A percentile compares a stretch with the other conserved stretches of the same genome.
phyloP scores from a whole-genome alignment of 2,329 filamentous ascomycete species.

The Dothidotthia symphoricarpi region DNA sequence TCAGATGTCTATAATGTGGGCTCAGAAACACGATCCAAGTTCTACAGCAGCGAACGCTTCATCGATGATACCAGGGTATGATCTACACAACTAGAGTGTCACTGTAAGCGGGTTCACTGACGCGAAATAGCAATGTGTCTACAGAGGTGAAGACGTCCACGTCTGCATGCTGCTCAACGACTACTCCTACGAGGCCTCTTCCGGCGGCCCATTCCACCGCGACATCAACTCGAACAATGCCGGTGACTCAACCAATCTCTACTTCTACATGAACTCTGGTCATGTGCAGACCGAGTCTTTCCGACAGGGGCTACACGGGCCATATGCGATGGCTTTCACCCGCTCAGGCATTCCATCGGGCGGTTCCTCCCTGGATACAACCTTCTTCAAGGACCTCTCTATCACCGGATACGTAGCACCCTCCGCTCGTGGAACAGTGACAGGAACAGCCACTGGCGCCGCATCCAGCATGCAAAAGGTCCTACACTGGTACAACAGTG shows the following conservation, averaged over 20 bases:
- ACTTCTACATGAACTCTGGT: constrained; percentile 68
- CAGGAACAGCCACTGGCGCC: constrained; percentile 61
- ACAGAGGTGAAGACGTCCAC: constrained; percentile 51
- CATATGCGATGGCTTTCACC: constrained; percentile 62
- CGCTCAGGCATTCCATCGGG: constrained; percentile 55
- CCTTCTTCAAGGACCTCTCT: constrained; percentile 59
- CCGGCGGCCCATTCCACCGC: constrained; percentile 62
- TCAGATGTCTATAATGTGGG: constrained; percentile 55
- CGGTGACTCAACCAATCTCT: constrained; percentile 57
- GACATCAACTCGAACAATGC: constrained; percentile 67
- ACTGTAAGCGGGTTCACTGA: neutral
- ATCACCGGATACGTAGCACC: constrained; percentile 59
- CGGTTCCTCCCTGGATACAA: constrained; percentile 49
- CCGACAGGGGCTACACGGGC: constrained; percentile 64
- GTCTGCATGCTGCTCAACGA: constrained; percentile 61
- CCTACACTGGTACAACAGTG: constrained; percentile 63
- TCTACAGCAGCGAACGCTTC: constrained; percentile 68
- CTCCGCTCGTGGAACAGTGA: constrained; percentile 58
- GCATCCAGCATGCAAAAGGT: constrained; percentile 54
- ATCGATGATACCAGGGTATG: constrained; percentile 56
- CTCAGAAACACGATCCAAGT: constrained; percentile 66
- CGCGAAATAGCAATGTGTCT: constrained; percentile 58
- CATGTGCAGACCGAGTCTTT: constrained; percentile 59
- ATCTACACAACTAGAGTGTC: neutral
- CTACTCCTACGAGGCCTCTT: constrained; percentile 59